phyloP scores from a whole-genome alignment of 169 alveolate genomes.

The Eimeria nieschulzi region DNA sequence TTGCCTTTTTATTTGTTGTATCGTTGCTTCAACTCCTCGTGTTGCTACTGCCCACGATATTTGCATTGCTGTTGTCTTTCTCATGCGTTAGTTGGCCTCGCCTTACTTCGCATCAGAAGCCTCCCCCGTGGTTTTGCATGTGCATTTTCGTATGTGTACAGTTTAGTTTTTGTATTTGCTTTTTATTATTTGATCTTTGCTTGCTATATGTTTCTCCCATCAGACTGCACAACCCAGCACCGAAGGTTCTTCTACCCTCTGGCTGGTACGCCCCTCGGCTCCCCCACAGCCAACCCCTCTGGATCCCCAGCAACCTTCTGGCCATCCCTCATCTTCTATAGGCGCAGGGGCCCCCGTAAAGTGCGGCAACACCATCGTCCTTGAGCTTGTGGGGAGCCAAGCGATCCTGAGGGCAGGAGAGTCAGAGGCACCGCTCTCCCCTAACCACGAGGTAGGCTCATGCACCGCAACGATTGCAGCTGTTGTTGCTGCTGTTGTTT shows the following conservation, averaged over 20 bases:
- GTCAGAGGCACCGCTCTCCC: constrained; percentile 50
- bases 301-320: constrained; percentile 17
- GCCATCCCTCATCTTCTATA: not conserved
- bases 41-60: not conserved
- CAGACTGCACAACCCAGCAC: constrained; percentile 41
- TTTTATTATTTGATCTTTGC: not conserved
- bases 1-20: not conserved
- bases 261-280: constrained; percentile 31
- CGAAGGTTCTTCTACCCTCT: not conserved
- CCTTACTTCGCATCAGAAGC: no score
- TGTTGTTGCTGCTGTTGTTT: not conserved
- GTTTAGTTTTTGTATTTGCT: not conserved
- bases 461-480: not conserved
- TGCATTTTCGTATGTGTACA: not conserved
- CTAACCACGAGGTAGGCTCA: constrained; percentile 14
- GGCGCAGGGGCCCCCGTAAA: constrained; percentile 66
- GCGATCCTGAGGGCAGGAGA: constrained; percentile 25
- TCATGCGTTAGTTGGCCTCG: not conserved
- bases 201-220: not conserved
- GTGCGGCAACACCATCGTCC: constrained; percentile 30
- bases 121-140: not conserved
- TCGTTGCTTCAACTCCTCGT: not conserved
- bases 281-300: not conserved
- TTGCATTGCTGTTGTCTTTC: not conserved
- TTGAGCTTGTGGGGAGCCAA: constrained; percentile 46